Conservation (phyloP, 1,284 basidiomycete genomes). For the Puccinia horiana region DNA sequence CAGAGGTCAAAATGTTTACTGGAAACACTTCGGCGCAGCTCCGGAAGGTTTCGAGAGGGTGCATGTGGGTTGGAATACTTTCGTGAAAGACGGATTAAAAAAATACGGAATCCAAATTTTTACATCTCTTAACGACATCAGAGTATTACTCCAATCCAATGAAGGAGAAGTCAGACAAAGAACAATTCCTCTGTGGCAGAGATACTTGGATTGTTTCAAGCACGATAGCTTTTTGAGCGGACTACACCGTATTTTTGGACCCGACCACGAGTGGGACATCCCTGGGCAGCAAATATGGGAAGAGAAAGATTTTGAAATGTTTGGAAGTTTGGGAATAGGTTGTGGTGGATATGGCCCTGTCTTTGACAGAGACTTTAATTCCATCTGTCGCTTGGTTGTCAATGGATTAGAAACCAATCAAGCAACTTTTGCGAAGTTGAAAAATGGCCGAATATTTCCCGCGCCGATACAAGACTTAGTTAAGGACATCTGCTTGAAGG, state of each 20-base stretch:
- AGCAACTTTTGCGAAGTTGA: conserved; percentile 8
- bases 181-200: conserved; percentile 2
- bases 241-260: not conserved
- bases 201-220: conserved; percentile 14
- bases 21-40: not conserved
- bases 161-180: not conserved
- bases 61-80: conserved; percentile 11
- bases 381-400: not conserved
- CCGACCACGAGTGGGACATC: conserved; percentile 14
- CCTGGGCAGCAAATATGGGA: conserved; percentile 3
- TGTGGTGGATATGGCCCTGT: conserved; percentile 17
- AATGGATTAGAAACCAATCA: conserved; percentile 17
- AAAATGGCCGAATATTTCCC: not conserved
- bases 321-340: conserved; percentile 17
- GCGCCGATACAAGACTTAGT: conserved; percentile 23
- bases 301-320: conserved; percentile 23
- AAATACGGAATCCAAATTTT: not conserved
- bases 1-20: not conserved
- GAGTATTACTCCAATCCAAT: not conserved
- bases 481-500: conserved; percentile 5
- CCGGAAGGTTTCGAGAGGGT: conserved; percentile 12
- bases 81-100: conserved; percentile 5
- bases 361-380: conserved; percentile 17
- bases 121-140: not conserved
- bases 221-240: not conserved